Evolutionary conservation across 2,329 filamentous ascomycete species (phyloP).

Genomic region (Dactylellina sp.): DNA sequence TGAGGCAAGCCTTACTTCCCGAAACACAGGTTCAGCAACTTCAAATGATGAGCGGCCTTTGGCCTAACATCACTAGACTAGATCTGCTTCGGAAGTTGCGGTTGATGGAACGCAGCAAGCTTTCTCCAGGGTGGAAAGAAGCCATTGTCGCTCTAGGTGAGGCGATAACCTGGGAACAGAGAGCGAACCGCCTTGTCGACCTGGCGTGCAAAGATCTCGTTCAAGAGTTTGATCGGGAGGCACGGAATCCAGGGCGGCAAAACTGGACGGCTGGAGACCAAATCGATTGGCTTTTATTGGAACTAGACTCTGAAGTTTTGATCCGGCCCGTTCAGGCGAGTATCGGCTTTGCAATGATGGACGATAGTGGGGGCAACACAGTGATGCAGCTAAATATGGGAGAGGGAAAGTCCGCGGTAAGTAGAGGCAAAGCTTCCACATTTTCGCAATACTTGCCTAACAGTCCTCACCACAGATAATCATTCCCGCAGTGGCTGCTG

Average conservation of each 20-base stretch:
- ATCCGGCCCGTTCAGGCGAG: constrained; percentile 72
- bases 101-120: neutral
- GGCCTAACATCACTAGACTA: constrained; percentile 27
- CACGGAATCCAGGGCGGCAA: constrained; percentile 13
- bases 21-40: no score
- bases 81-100: constrained; percentile 19
- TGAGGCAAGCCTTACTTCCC: no score
- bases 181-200: constrained; percentile 16
- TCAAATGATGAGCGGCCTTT: no score
- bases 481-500: constrained; percentile 72
- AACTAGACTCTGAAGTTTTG: constrained; percentile 73
- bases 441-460: no score
- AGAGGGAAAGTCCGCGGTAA: constrained; percentile 73
- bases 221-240: constrained; percentile 58
- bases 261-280: constrained; percentile 61
- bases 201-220: neutral
- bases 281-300: constrained; percentile 75
- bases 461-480: constrained; percentile 71
- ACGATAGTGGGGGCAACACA: constrained; percentile 65
- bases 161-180: constrained; percentile 34
- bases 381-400: constrained; percentile 79
- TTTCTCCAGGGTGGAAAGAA: constrained; percentile 3
- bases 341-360: constrained; percentile 72
- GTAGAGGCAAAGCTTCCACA: neutral
- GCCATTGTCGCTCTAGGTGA: constrained; percentile 20